A percentile compares a stretch with the other conserved stretches of the same genome.
These are phyloP conservation scores for Chloromonas sp. DNA, from an alignment of 163 green algal genomes.

Conservation along the genomic window DNA sequence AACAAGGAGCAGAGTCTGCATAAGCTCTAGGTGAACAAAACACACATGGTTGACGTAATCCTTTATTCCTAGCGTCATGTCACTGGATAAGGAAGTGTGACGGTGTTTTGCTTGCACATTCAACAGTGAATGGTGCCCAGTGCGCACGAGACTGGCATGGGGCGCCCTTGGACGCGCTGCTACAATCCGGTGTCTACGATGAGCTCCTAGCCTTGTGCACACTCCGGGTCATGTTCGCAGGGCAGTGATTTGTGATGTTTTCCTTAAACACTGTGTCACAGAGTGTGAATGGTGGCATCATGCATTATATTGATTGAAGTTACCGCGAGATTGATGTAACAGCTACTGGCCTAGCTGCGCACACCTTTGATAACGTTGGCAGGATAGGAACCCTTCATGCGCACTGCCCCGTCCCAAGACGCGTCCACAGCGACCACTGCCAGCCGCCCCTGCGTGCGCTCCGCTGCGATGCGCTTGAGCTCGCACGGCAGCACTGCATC, in stretches of 20 bases:
- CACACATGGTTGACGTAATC: background rate
- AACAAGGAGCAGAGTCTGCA: background rate
- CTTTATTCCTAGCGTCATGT: no score
- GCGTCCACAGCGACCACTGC: conserved; percentile 32
- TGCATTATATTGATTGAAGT: no score
- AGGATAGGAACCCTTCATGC: conserved; percentile 29
- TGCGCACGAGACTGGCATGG: no score
- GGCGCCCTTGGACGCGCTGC: no score
- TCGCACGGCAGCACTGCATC: conserved; percentile 14
- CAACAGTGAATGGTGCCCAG: no score
- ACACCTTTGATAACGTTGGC: conserved; percentile 4
- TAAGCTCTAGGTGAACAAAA: background rate
- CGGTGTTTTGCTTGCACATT: no score
- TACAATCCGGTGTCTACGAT: background rate
- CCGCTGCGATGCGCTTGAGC: conserved; percentile 12
- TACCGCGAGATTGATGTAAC: background rate
- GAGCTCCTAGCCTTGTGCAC: background rate
- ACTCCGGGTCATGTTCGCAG: background rate
- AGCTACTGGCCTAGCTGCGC: background rate
- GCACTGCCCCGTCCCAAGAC: conserved; percentile 23
- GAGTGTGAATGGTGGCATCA: background rate
- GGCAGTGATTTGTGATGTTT: background rate
- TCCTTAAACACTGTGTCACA: background rate
- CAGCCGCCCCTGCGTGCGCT: conserved; percentile 18
- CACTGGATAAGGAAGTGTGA: no score